phyloP scores from a whole-genome alignment of 208 protist genomes.

The Crithidia thermophila region DNA sequence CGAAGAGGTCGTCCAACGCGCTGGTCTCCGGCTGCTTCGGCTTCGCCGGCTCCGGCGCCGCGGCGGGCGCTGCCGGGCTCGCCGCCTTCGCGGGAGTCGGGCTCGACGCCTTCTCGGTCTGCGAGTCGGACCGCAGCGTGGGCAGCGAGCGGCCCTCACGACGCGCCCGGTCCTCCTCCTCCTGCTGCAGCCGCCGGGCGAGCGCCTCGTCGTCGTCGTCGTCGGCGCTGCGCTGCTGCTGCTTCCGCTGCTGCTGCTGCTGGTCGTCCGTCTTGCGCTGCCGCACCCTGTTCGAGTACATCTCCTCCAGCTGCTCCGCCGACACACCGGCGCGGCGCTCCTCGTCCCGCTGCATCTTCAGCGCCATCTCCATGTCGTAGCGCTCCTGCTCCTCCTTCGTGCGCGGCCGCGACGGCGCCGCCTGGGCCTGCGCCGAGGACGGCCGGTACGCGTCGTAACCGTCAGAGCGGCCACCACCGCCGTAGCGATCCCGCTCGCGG shows the following conservation, averaged over 20 bases:
- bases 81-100: slow-evolving; percentile 18
- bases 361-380: slow-evolving; percentile 83
- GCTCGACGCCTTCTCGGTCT: neutral
- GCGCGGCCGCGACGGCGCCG: slow-evolving; percentile 27
- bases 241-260: slow-evolving; percentile 19
- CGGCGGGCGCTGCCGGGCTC: neutral
- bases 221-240: neutral
- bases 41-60: slow-evolving; percentile 22
- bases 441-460: slow-evolving; percentile 34
- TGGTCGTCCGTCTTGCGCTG: slow-evolving; percentile 28
- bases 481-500: slow-evolving; percentile 3
- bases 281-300: slow-evolving; percentile 59
- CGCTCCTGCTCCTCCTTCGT: slow-evolving; percentile 86
- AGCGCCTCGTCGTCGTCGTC: slow-evolving; percentile 68
- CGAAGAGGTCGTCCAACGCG: slow-evolving; percentile 80
- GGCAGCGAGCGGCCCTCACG: slow-evolving; percentile 36
- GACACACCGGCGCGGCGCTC: slow-evolving; percentile 73
- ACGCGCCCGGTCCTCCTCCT: slow-evolving; percentile 67
- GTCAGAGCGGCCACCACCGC: slow-evolving; percentile 14
- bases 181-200: slow-evolving; percentile 73
- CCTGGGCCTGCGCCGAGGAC: neutral
- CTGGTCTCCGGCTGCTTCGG: slow-evolving; percentile 38
- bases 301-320: slow-evolving; percentile 66
- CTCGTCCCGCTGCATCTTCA: slow-evolving; percentile 87
- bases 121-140: slow-evolving; percentile 37